Evolutionary conservation across 768 basidiomycete species (phyloP), one percentile per base, ranked within the genome.

Genomic region (Lyophyllum shimeji): DNA sequence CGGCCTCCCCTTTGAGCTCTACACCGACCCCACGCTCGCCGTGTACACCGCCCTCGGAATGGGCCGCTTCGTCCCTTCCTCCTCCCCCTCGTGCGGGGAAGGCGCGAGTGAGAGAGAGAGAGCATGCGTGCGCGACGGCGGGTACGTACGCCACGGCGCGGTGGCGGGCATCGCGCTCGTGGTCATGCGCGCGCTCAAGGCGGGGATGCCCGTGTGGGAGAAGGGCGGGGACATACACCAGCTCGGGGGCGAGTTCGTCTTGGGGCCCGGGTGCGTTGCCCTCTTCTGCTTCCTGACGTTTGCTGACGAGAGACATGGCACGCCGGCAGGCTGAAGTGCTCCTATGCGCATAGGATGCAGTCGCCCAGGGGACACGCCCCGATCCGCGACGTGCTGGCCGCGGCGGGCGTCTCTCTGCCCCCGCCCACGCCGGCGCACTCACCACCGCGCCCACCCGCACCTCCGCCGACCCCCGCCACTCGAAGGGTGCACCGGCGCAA

Each of bases 331-430:
- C 67, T 89, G 60, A 78, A 75, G 9, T 90, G 87, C 61, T 71
- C 79, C 7, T 96, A 82, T 65, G 88, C 90, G 0, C 93, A 95
- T 72, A 85, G 93, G 6, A 97, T 97, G 94, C 85, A 81, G 45
- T 84, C 74, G 13, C 77, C 90, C 1, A 81, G 85, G 43, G 83
- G 82, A 3, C 94, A 97, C 61, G 84, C 85, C 0, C 84, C 90
- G 1, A 86, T 96, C 50, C 67, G 75, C 48, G 82, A 82, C 29
- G 83, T 93, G 17, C 80, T 94, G 37, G 72, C 77, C 33, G 82
- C 82, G 3, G 87, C 90, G 15, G 74, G 74, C 11, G 57, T 76
- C 18, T 52, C 53, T 17, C 34, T 65, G 6, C 64, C 55, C 15
- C 21, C 52, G n/a, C 53, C 51, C 15, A 23, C 31, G 12, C 46